These are phyloP conservation scores for Colletotrichum sp. DNA, from an alignment of 2,329 filamentous ascomycete genomes.

Conservation along the genomic window DNA sequence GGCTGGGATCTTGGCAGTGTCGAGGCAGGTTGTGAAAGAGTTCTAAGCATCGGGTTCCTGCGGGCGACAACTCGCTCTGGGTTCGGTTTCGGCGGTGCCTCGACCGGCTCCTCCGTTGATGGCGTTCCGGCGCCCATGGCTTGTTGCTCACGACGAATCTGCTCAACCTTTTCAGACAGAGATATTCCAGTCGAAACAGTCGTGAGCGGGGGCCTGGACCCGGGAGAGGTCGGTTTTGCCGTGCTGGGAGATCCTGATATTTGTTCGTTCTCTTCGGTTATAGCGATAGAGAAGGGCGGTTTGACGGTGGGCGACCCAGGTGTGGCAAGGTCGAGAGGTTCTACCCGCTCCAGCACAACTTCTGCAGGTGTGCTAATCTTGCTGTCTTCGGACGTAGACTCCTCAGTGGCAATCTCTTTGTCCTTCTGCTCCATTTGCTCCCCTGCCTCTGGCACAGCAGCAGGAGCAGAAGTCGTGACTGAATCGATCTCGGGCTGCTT, in stretches of 20 bases:
- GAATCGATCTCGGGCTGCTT: not conserved
- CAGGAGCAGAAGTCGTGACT: not conserved
- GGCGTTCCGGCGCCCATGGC: slow-evolving; percentile 35
- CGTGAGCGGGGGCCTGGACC: not conserved
- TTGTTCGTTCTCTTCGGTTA: slow-evolving; percentile 10
- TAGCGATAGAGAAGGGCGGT: slow-evolving; percentile 2
- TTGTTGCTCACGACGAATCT: slow-evolving; percentile 56
- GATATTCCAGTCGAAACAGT: slow-evolving; percentile 24
- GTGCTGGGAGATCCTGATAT: not conserved
- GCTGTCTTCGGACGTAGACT: slow-evolving; percentile 31
- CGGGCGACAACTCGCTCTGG: slow-evolving; percentile 46
- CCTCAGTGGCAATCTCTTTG: slow-evolving; percentile 13
- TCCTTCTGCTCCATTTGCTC: not conserved
- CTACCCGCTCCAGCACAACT: slow-evolving; percentile 49
- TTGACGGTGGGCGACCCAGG: slow-evolving; percentile 35
- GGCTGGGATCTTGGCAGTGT: slow-evolving; percentile 52
- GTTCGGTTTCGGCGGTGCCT: slow-evolving; percentile 26
- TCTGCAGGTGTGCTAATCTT: slow-evolving; percentile 36
- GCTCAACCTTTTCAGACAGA: slow-evolving; percentile 54
- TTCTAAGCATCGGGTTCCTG: slow-evolving; percentile 56
- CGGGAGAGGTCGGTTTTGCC: not conserved
- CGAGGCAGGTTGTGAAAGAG: slow-evolving; percentile 57
- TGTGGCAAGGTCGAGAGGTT: slow-evolving; percentile 56
- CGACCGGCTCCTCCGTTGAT: slow-evolving; percentile 21
- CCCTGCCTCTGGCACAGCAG: not conserved